Base-by-base conservation (phyloP, 371 early-diverging fungal genomes). In the Mucor saturninus region DNA sequence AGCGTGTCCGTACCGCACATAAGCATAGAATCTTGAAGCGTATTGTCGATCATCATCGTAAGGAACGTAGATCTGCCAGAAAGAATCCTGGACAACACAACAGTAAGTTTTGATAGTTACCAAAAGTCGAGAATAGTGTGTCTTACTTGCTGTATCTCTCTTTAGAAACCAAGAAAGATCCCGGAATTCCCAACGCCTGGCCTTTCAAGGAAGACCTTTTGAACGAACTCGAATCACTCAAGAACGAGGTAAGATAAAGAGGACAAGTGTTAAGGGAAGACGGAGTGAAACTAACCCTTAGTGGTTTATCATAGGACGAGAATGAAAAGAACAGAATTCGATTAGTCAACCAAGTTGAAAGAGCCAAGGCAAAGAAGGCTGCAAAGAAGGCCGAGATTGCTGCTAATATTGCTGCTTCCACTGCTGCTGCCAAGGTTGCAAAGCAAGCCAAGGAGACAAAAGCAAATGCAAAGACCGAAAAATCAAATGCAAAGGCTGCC, bases 21-120 rank as follows among this genome's bases (percentile, higher is more conserved):
- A 79, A 83, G 67, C 91, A 93, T 82, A 92, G 91, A 79, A 93
- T 91, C 67, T 73, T 83, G 62, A 85, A 84, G 65, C 85, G 84
- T 72, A 89, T 92, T 48, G 75, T 75, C 51, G 93, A 95, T 62
- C 88, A 90, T 73, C 83, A 89, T 61, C 75, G 93, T 59, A 94
- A 95, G 69, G 77, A 78, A 62, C 76, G 86, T 48, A 90, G 85
- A 74, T 89, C 83, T 37, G 85, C 90, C 39, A 91, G 82, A 72
- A 83, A 81, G 61, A 89, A 88, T 64, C 91, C 92, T 8, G 64
- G 71, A 10, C 59, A 60, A n/a, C 65, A 69, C 21, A 69, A 77
- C 50, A 83, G 83, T 83, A 80, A 69, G 80, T 60, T 2, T 9
- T 11, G 21, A 21, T 21, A 21, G 21, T 21, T 21, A 21, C 21